phyloP scores from a whole-genome alignment of 2,329 filamentous ascomycete genomes.

The Coleophoma crateriformis region DNA sequence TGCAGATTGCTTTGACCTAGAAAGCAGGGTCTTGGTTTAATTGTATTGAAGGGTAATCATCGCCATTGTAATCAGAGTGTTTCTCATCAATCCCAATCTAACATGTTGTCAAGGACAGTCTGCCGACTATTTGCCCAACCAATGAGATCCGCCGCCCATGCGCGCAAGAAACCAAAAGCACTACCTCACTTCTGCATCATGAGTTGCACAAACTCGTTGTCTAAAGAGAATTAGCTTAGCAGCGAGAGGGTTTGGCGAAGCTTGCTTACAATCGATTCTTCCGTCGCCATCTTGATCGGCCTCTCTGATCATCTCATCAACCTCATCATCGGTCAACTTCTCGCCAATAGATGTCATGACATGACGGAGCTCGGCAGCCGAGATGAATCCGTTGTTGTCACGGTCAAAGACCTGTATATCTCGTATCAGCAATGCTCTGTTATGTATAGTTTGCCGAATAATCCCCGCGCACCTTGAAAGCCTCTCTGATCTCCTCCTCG shows the following conservation, averaged over 20 bases:
- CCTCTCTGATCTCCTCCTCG: conserved; percentile 84
- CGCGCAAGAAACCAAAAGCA: background rate
- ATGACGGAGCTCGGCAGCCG: conserved; percentile 79
- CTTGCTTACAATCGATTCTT: conserved; percentile 73
- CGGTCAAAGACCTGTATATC: conserved; percentile 66
- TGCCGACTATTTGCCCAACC: background rate
- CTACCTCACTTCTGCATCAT: conserved; percentile 83
- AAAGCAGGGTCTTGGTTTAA: no score
- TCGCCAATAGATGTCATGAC: conserved; percentile 91
- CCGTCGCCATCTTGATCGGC: conserved; percentile 87
- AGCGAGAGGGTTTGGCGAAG: background rate
- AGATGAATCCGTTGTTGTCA: conserved; percentile 90
- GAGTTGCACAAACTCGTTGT: conserved; percentile 90
- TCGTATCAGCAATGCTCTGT: conserved; percentile 3
- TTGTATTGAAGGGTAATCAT: conserved; percentile 17
- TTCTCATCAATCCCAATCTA: conserved; percentile 7
- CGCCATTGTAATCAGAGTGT: conserved; percentile 11
- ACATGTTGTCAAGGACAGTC: conserved; percentile 1
- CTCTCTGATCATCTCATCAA: conserved; percentile 90
- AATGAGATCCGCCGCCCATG: no score
- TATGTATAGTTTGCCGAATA: no score
- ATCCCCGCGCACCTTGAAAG: conserved; percentile 63
- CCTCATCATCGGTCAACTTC: conserved; percentile 86
- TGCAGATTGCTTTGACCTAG: background rate
- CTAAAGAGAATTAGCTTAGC: conserved; percentile 39